These are phyloP conservation scores for Arabidopsis hybrid DNA, from an alignment of 441 rosid genomes.

Conservation along the genomic window DNA sequence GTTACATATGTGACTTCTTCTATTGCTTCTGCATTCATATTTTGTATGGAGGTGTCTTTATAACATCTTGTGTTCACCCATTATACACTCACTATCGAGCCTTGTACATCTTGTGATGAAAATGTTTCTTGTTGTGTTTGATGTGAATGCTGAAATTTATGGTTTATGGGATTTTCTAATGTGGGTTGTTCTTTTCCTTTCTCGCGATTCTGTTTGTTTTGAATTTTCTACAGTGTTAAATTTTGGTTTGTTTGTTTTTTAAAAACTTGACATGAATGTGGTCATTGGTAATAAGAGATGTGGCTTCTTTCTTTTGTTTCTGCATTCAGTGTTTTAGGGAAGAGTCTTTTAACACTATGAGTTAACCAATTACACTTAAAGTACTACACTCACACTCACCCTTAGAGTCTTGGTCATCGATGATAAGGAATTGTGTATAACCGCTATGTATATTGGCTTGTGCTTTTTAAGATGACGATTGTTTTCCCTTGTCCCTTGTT, in stretches of 20 bases:
- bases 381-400: no score
- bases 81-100: not conserved
- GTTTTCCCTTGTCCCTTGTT: not conserved
- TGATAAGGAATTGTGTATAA: not conserved
- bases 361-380: not conserved
- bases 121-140: not conserved
- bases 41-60: not conserved
- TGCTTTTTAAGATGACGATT: not conserved
- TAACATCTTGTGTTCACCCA: not conserved
- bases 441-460: not conserved
- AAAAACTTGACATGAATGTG: conserved; percentile 10
- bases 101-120: not conserved
- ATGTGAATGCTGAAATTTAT: not conserved
- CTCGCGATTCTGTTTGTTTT: not conserved
- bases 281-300: not conserved
- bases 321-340: not conserved
- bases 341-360: not conserved
- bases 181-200: no score
- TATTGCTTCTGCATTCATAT: not conserved
- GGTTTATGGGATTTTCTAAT: not conserved
- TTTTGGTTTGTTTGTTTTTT: not conserved
- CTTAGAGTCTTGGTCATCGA: not conserved
- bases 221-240: not conserved
- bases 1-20: not conserved
- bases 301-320: not conserved